Conservation (phyloP, 306 rosid species). For the Biancaea sappan region DNA sequence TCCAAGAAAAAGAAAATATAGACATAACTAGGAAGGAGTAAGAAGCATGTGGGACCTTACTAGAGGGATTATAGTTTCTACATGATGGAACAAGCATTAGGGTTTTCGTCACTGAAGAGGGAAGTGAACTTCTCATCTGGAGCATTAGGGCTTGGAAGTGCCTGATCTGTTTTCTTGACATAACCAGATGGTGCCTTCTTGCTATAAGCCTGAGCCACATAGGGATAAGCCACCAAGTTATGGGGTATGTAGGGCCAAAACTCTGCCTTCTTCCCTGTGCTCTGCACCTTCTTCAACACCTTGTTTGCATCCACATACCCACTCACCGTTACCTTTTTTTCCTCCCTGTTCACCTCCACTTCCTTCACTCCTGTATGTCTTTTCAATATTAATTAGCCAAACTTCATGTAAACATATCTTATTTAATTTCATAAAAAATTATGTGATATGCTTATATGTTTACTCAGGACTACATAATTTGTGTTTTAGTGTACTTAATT, state of each 20-base stretch:
- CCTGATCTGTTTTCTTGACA: constrained; percentile 65
- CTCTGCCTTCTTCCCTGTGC: constrained; percentile 90
- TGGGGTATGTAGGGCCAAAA: constrained; percentile 92
- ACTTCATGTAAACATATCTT: too few relatives aligned
- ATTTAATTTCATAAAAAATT: too few relatives aligned
- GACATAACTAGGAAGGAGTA: neutral
- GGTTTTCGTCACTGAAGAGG: constrained; percentile 90
- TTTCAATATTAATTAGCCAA: too few relatives aligned
- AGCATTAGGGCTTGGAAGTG: constrained; percentile 56
- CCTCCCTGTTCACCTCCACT: constrained; percentile 75
- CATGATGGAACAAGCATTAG: constrained; percentile 85
- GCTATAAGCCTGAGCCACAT: constrained; percentile 80
- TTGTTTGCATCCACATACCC: constrained; percentile 86
- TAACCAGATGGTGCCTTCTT: constrained; percentile 88
- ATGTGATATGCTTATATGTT: too few relatives aligned
- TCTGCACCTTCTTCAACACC: constrained; percentile 73
- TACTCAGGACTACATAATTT: too few relatives aligned
- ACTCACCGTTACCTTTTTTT: constrained; percentile 66
- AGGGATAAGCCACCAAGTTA: constrained; percentile 87
- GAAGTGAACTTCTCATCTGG: constrained; percentile 58
- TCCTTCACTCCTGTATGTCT: constrained; percentile 67
- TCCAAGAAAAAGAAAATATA: neutral
- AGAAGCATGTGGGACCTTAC: too few relatives aligned
- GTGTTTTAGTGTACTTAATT: too few relatives aligned
- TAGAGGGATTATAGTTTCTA: constrained; percentile 7